Evolutionary conservation across 352 stramenopile genomes (phyloP).

Genomic region (Bremia lactucae): DNA sequence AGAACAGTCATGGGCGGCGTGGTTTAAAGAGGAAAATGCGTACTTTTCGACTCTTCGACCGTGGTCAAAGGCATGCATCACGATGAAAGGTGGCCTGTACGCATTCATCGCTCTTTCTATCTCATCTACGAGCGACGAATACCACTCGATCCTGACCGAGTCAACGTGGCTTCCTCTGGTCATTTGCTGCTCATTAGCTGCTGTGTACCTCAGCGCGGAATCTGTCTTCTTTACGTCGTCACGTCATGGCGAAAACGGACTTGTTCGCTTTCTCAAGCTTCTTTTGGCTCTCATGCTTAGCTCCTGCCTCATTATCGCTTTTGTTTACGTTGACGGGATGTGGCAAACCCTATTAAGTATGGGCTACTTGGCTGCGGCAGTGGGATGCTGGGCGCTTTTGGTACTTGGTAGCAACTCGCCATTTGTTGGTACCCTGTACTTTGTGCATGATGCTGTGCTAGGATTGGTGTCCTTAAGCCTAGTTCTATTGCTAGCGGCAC

Average conservation of each 20-base stretch:
- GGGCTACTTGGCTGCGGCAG: conserved; percentile 88
- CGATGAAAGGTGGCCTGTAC: conserved; percentile 87
- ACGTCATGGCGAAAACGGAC: conserved; percentile 41
- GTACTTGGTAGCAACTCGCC: conserved; percentile 84
- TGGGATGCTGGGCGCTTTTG: conserved; percentile 76
- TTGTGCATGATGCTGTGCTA: conserved; percentile 90
- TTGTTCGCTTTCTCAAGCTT: conserved; percentile 64
- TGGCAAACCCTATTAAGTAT: conserved; percentile 85
- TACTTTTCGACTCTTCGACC: conserved; percentile 86
- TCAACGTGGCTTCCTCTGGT: conserved; percentile 46
- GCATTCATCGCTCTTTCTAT: conserved; percentile 82
- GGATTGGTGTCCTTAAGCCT: conserved; percentile 88
- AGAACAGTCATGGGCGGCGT: conserved; percentile 92
- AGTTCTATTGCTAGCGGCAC: conserved; percentile 86
- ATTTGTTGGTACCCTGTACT: conserved; percentile 88
- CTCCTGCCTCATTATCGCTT: conserved; percentile 57
- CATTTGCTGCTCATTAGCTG: conserved; percentile 40
- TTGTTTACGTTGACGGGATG: conserved; percentile 71
- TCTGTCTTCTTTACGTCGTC: conserved; percentile 49
- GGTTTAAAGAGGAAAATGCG: conserved; percentile 93
- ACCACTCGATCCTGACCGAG: conserved; percentile 49
- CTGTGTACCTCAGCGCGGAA: conserved; percentile 56
- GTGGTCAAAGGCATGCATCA: conserved; percentile 85
- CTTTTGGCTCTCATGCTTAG: conserved; percentile 68
- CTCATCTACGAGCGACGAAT: conserved; percentile 52